Conservation (phyloP, 306 rosid genomes). For the Casuarina cunninghamiana region DNA sequence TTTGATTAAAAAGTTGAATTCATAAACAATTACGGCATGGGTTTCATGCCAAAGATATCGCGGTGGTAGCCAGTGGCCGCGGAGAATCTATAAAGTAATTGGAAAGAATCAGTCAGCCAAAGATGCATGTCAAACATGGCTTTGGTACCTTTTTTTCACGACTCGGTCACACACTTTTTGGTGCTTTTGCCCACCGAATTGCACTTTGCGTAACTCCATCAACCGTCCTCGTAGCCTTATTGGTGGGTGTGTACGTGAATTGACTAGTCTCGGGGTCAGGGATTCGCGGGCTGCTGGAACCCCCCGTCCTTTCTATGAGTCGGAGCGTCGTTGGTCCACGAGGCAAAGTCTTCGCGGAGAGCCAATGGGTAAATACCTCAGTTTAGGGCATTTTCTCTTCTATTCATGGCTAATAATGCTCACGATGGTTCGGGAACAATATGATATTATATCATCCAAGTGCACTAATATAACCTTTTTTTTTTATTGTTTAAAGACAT, state of each 20-base stretch:
- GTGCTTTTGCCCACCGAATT: slow-evolving; percentile 6
- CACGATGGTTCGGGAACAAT: not conserved
- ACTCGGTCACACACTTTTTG: not conserved
- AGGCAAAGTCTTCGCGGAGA: not conserved
- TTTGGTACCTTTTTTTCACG: slow-evolving; percentile 2
- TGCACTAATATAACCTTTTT: too few species aligned
- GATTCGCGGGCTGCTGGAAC: not conserved
- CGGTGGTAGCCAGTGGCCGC: not conserved
- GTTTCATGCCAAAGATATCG: slow-evolving; percentile 7
- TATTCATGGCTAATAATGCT: too few species aligned
- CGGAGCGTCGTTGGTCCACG: not conserved
- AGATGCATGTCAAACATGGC: slow-evolving; percentile 28
- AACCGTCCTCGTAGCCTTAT: slow-evolving; percentile 27
- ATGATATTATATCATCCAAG: not conserved
- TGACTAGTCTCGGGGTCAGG: slow-evolving; percentile 27
- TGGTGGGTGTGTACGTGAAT: slow-evolving; percentile 25
- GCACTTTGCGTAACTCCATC: not conserved
- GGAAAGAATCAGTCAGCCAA: slow-evolving; percentile 25
- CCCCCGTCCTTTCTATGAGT: not conserved
- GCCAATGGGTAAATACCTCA: not conserved
- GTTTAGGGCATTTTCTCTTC: not conserved
- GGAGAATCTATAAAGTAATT: slow-evolving; percentile 21
- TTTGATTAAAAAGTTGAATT: not conserved
- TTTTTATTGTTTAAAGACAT: too few species aligned
- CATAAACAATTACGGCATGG: slow-evolving; percentile 1